Evolutionary conservation across 306 rosid genomes (phyloP), one percentile per base, ranked within the genome.

Genomic region (Acacia confusa): DNA sequence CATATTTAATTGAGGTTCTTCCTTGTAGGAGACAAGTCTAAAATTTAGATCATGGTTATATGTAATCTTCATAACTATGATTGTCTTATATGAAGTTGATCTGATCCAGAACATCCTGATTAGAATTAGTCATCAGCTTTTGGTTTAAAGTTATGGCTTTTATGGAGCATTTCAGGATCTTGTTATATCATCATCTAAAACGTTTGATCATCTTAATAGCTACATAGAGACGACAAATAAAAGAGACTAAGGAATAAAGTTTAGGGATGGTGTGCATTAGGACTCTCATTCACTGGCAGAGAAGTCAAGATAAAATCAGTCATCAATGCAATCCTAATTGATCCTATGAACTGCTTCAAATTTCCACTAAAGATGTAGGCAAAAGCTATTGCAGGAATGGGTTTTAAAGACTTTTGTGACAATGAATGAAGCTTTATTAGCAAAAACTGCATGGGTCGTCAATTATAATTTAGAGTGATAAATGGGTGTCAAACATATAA

Each of bases 131-230:
- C 9, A 48, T 34, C 69, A 22, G 52, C 32, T 53, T 14, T 19
- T 47, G 69, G 64, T 70, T 12, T 60, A 79, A 77, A 77, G 61
- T 41, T 79, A n/a, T 44, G 43, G 6, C 71, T 32, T 7, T 27
- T 43, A 15, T 75, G 80, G 91, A 38, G 30, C 52, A 41, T 69
- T 41, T 40, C 91, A 92, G 95, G 87, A 85, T 70, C 88, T 93
- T 58, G 53, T 87, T 66, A 78, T 92, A 45, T 92, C 98, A 24
- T 88, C 98, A 24, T 92, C 97, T 6, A 65, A 81, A 72, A 40
- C 4, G 50, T 86, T 92, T 74, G 91, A 45, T 36, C 17, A 22
- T 52, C 16, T n/a, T 7, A 71, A 9, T 43, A 43, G 14, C 10
- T 9, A 43, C 72, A 58, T 69, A n/a, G 36, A 65, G 69, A 82